A percentile compares a stretch with the other conserved stretches of the same genome.
These are phyloP conservation scores for Lichtheimia ornata DNA, from an alignment of 371 early-diverging fungal species.

Conservation along the genomic window DNA sequence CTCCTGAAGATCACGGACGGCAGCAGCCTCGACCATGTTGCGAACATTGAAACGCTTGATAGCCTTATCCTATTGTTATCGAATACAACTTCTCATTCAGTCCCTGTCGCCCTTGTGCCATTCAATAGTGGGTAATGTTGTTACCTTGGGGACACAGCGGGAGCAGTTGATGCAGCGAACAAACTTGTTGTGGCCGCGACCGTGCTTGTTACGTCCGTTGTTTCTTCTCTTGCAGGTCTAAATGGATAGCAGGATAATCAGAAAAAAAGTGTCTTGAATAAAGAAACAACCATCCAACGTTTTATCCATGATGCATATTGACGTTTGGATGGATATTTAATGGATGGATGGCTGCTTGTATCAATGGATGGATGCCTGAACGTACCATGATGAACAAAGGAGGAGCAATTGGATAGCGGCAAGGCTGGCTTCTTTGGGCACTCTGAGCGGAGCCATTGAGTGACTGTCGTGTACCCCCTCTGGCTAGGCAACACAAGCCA, in stretches of 20 bases:
- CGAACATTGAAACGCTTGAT: conserved; percentile 97
- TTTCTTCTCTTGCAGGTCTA: conserved; percentile 96
- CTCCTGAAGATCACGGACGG: conserved; percentile 92
- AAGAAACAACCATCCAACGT: neutral
- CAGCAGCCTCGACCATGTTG: conserved; percentile 97
- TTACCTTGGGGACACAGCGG: conserved; percentile 91
- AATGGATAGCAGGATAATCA: conserved; percentile 5
- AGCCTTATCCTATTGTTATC: conserved; percentile 87
- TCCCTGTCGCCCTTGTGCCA: neutral
- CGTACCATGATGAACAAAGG: conserved; percentile 5
- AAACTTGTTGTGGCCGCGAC: conserved; percentile 94
- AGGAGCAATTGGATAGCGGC: neutral
- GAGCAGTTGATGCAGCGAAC: conserved; percentile 98
- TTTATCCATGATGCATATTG: neutral
- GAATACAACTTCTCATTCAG: neutral
- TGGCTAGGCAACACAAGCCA: neutral
- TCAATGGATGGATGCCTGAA: conserved; percentile 2
- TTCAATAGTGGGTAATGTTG: neutral
- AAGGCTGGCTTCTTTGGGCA: neutral
- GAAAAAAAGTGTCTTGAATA: neutral
- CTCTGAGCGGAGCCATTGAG: neutral
- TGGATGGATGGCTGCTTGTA: conserved; percentile 2
- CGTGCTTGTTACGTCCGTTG: conserved; percentile 97
- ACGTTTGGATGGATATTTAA: conserved; percentile 1
- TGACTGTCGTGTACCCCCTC: neutral